Conservation (phyloP, 2,329 filamentous ascomycete species). For the Fusarium sororula region DNA sequence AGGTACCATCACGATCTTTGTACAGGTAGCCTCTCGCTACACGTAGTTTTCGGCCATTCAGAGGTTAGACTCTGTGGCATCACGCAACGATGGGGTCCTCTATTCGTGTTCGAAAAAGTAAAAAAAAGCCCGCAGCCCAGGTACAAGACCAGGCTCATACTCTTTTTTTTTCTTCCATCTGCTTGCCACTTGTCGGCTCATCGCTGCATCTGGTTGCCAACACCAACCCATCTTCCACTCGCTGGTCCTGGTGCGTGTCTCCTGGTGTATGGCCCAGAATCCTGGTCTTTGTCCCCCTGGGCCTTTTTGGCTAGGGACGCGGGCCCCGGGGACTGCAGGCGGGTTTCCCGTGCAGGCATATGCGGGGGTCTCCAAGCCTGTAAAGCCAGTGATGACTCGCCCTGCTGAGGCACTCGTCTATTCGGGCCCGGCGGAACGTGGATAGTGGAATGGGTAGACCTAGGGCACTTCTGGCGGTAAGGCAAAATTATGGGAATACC, state of each 20-base stretch:
- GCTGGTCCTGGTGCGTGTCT: conserved; percentile 42
- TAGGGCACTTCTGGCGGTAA: conserved; percentile 26
- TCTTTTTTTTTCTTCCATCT: conserved; percentile 8
- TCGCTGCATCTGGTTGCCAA: conserved; percentile 42
- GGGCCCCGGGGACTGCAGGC: conserved; percentile 39
- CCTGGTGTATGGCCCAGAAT: conserved; percentile 42
- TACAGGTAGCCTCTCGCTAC: not conserved
- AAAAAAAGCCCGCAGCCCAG: not conserved
- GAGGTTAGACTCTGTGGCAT: not conserved
- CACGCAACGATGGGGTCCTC: conserved; percentile 27
- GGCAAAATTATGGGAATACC: conserved; percentile 33
- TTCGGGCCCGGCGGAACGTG: conserved; percentile 28
- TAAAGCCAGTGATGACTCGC: conserved; percentile 35
- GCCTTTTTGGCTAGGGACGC: conserved; percentile 32
- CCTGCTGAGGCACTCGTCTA: conserved; percentile 30
- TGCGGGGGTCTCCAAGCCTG: conserved; percentile 36
- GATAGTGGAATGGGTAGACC: conserved; percentile 30
- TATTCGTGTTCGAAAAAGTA: not conserved
- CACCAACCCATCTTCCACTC: conserved; percentile 25
- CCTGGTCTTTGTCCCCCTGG: conserved; percentile 23
- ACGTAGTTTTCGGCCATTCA: conserved; percentile 9
- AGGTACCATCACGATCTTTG: conserved; percentile 8
- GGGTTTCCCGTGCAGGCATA: conserved; percentile 40
- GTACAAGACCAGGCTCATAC: not conserved
- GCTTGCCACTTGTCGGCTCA: conserved; percentile 44